Evolutionary conservation across 192 early-diverging fungal species (phyloP), one percentile per base, ranked within the genome.

Genomic region (Podila clonocystis): DNA sequence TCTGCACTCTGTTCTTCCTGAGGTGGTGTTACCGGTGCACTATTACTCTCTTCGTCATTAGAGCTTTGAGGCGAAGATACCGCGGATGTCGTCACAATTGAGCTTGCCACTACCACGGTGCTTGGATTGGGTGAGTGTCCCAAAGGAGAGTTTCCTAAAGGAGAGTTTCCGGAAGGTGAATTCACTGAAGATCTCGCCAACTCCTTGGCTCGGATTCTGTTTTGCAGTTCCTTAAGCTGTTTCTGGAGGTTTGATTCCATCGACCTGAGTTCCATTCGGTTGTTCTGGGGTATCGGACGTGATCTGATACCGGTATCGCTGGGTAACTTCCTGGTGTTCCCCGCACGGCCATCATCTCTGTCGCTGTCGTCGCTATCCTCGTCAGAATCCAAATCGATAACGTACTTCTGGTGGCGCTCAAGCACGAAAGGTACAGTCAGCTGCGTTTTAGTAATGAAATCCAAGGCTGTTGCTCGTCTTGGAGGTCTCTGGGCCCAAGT

Each of bases 361-460:
- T 52, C 60, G 33, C 50, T 58, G 17, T 73, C 66, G 19, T 68
- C 73, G 4, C 58, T 60, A 58, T 74, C 65, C 20, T 74, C 73
- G 22, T 72, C 70, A 2, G 24, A 22, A 60, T 80, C 77, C 36
- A 80, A 24, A 45, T 80, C 77, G 15, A 80, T 80, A 9, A 80
- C 29, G 38, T 65, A 68, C 5, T 70, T 67, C 3, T 59, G 48
- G 15, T 29, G 20, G 12, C 77, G 64, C 30, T 80, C 66, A 36
- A 52, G 38, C 0, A 80, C 67, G 57, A 80, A 80, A 19, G 77
- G 77, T 1, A 50, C 31, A 19, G 63, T 28, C 9, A 55, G 57
- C 4, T 36, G 50, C 24, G 41, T 6, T 30, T 48, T 50, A 11
- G 34, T 5, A 17, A 80, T 73, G 24, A 80, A 71, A 26, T 80